Evolutionary conservation across 768 basidiomycete species (phyloP).

Genomic region (Kwoniella bestiolae): DNA sequence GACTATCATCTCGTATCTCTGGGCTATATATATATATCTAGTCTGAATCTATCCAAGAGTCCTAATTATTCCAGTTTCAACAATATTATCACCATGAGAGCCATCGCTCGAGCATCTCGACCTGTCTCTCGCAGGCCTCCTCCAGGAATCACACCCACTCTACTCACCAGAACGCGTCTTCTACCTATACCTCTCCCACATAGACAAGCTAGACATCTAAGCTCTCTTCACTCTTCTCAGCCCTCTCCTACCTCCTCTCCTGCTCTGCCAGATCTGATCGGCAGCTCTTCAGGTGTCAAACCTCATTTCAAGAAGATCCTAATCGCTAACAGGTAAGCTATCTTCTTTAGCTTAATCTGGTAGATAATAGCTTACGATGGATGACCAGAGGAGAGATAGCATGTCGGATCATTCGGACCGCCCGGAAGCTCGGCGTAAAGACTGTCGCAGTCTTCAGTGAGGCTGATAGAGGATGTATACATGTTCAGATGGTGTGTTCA

Average conservation of each 20-base stretch:
- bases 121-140: not conserved
- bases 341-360: not conserved
- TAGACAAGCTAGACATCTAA: not conserved
- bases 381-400: conserved; percentile 84
- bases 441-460: conserved; percentile 93
- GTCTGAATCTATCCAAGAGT: too few species aligned
- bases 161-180: not conserved
- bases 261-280: not conserved
- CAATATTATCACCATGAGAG: not conserved
- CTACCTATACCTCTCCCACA: not conserved
- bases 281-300: not conserved
- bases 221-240: not conserved
- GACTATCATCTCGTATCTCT: not conserved
- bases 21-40: not conserved
- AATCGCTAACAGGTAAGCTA: conserved; percentile 81
- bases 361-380: not conserved
- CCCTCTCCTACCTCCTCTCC: not conserved
- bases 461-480: conserved; percentile 76
- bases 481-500: conserved; percentile 71
- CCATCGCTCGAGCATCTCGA: not conserved
- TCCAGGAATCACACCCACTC: not conserved
- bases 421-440: conserved; percentile 81
- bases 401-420: conserved; percentile 90
- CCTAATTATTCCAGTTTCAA: not conserved
- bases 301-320: conserved; percentile 68